phyloP scores from a whole-genome alignment of 345 rosid genomes.

The Sisymbrium irio region DNA sequence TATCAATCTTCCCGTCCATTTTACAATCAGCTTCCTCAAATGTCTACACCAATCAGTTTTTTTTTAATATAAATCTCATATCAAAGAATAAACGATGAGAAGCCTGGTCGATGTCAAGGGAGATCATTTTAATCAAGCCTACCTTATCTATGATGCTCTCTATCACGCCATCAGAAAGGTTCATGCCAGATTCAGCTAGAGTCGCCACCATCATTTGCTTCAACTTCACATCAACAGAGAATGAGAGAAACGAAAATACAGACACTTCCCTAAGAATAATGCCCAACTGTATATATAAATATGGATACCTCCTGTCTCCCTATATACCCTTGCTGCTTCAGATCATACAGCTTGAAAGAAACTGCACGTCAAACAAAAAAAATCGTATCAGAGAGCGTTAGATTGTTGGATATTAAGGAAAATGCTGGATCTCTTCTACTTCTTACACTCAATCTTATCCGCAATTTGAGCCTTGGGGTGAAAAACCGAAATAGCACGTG shows the following conservation, averaged over 20 bases:
- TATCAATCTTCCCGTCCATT: constrained; percentile 69
- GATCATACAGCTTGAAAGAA: constrained; percentile 83
- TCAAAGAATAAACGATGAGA: background rate
- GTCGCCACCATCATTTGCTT: constrained; percentile 73
- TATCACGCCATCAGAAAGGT: constrained; percentile 66
- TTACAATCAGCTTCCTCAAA: constrained; percentile 78
- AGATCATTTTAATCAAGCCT: background rate
- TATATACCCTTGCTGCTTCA: constrained; percentile 80
- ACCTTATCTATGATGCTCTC: constrained; percentile 87
- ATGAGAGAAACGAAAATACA: constrained; percentile 3
- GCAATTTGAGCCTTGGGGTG: constrained; percentile 72
- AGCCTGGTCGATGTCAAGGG: background rate
- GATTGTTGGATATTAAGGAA: background rate
- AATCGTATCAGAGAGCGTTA: constrained; percentile 1
- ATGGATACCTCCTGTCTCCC: constrained; percentile 82
- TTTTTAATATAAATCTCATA: background rate
- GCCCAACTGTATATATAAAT: constrained; percentile 6
- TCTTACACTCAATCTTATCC: constrained; percentile 80
- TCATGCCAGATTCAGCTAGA: constrained; percentile 78
- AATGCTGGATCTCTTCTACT: background rate
- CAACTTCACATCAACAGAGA: constrained; percentile 32
- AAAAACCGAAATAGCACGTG: constrained; percentile 73
- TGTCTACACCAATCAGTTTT: constrained; percentile 44
- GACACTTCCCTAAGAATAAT: background rate
- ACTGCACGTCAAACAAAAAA: constrained; percentile 47